Conservation (phyloP, 441 rosid species). For the Geranium incanum region DNA sequence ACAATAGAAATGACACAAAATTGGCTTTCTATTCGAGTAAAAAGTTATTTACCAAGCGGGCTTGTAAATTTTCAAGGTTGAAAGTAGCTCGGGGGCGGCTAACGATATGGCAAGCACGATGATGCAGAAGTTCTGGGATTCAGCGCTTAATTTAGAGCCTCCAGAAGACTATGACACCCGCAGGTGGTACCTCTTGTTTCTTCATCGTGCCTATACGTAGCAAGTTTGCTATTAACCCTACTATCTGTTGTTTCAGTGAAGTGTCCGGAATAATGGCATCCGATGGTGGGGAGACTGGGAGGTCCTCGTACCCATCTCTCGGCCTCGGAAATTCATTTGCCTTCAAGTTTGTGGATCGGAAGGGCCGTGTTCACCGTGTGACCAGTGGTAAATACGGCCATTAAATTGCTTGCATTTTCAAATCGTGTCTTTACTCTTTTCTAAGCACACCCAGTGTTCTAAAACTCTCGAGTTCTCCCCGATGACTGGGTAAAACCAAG, state of each 20-base stretch:
- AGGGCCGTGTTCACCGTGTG: conserved; percentile 64
- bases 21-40: background rate
- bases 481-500: too few species aligned
- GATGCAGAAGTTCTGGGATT: conserved; percentile 99
- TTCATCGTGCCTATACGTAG: conserved; percentile 11
- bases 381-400: background rate
- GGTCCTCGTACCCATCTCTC: conserved; percentile 48
- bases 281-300: conserved; percentile 51
- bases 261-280: conserved; percentile 63
- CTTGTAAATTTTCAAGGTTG: conserved; percentile 45
- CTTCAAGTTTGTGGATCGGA: conserved; percentile 64
- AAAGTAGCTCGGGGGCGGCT: conserved; percentile 56
- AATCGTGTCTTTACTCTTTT: background rate
- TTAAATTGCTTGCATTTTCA: background rate
- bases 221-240: conserved; percentile 23
- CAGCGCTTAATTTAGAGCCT: conserved; percentile 75
- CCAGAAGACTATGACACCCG: conserved; percentile 59
- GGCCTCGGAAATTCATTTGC: conserved; percentile 58
- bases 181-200: conserved; percentile 37
- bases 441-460: background rate
- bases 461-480: too few species aligned
- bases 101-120: conserved; percentile 67
- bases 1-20: background rate
- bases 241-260: conserved; percentile 44
- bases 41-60: background rate